Conservation (phyloP, 208 protist species). For the Phytomonas francai region DNA sequence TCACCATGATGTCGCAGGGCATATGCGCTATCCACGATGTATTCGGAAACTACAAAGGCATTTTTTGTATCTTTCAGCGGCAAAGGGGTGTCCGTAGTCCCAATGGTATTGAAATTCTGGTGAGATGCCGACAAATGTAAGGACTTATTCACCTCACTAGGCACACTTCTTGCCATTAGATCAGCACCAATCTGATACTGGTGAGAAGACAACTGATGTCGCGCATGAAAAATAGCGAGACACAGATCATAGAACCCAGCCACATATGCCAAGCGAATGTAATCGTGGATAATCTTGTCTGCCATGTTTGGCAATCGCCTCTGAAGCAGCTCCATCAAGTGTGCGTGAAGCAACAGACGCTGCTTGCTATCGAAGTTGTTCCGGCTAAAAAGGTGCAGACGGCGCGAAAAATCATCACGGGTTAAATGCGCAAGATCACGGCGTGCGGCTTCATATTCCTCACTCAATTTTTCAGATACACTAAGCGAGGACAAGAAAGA, state of each 20-base stretch:
- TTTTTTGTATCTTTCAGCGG: background rate
- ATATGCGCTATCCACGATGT: constrained; percentile 72
- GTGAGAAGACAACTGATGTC: constrained; percentile 12
- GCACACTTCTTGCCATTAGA: background rate
- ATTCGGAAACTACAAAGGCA: constrained; percentile 30
- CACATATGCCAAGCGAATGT: constrained; percentile 46
- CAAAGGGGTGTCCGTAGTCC: background rate
- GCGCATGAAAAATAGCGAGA: constrained; percentile 42
- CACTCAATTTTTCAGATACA: background rate
- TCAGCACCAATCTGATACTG: background rate
- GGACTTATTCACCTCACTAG: background rate
- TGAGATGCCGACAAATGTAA: background rate
- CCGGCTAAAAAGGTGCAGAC: constrained; percentile 60
- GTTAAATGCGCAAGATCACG: constrained; percentile 34
- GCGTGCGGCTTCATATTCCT: background rate
- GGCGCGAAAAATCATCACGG: constrained; percentile 35
- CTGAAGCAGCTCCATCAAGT: constrained; percentile 39
- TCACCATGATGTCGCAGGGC: constrained; percentile 24
- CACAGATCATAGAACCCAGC: constrained; percentile 41
- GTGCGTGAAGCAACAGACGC: constrained; percentile 30
- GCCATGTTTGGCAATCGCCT: constrained; percentile 24
- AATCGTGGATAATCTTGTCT: constrained; percentile 36
- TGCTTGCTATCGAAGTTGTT: constrained; percentile 39
- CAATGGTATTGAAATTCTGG: background rate
- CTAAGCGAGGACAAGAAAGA: background rate